Evolutionary conservation across 306 rosid genomes (phyloP).

Genomic region (Prunus dulcis): DNA sequence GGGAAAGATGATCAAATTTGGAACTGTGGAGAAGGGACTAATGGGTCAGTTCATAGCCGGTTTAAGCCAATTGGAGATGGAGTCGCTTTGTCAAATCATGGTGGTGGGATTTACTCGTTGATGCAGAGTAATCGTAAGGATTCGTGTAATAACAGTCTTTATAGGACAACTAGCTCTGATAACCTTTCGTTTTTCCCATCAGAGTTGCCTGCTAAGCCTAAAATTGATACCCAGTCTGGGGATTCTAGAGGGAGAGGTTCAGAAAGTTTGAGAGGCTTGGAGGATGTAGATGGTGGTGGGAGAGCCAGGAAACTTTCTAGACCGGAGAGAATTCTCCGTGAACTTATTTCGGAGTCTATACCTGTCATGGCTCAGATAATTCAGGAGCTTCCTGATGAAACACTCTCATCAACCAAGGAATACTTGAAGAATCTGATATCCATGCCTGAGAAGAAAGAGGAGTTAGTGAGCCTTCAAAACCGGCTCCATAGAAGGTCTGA

Average conservation of each 20-base stretch:
- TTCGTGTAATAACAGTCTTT: slow-evolving; percentile 40
- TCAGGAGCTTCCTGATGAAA: slow-evolving; percentile 77
- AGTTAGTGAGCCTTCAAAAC: slow-evolving; percentile 61
- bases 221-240: slow-evolving; percentile 63
- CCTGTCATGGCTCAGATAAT: slow-evolving; percentile 47
- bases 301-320: slow-evolving; percentile 49
- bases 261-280: slow-evolving; percentile 62
- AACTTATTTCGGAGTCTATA: slow-evolving; percentile 59
- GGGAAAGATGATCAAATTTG: slow-evolving; percentile 88
- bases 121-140: slow-evolving; percentile 59
- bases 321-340: slow-evolving; percentile 67
- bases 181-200: slow-evolving; percentile 89
- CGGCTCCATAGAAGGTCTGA: slow-evolving; percentile 77
- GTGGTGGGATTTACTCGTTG: slow-evolving; percentile 54
- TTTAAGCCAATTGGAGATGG: slow-evolving; percentile 98
- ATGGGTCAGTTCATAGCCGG: slow-evolving; percentile 97
- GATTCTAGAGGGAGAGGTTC: slow-evolving; percentile 83
- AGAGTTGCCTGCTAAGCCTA: slow-evolving; percentile 81
- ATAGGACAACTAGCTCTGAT: slow-evolving; percentile 70
- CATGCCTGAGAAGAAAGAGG: slow-evolving; percentile 69
- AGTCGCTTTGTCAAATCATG: slow-evolving; percentile 60
- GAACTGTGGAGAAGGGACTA: slow-evolving; percentile 98
- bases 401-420: slow-evolving; percentile 46
- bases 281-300: slow-evolving; percentile 52
- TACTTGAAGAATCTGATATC: slow-evolving; percentile 69